Conservation (phyloP, 225 moss, liverwort and hornwort genomes). For the Pseudoscleropodium purum region DNA sequence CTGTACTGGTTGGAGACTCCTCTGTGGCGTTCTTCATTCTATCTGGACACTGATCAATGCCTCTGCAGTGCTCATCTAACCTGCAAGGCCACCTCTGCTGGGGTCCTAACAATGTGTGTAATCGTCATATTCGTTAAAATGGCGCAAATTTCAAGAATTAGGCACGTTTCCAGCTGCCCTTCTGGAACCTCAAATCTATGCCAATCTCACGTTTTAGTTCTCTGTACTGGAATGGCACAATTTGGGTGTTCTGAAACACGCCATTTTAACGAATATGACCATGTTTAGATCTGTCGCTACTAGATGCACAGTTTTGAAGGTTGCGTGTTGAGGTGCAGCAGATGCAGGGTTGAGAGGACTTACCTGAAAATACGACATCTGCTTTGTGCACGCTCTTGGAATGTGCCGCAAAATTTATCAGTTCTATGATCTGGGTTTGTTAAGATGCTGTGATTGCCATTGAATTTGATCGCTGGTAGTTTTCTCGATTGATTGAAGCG, state of each 20-base stretch:
- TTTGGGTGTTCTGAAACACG: not conserved
- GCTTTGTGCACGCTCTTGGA: not conserved
- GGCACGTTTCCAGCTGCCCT: not conserved
- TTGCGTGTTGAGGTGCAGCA: not conserved
- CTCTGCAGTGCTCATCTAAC: not conserved
- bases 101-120: not conserved
- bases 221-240: not conserved
- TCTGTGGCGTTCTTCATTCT: slow-evolving; percentile 6
- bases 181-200: not conserved
- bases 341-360: not conserved
- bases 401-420: not conserved
- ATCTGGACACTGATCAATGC: not conserved
- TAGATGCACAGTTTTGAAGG: not conserved
- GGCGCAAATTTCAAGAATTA: not conserved
- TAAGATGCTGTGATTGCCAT: not conserved
- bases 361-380: not conserved
- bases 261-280: not conserved
- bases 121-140: not conserved
- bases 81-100: not conserved
- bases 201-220: not conserved
- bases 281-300: not conserved
- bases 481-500: not conserved
- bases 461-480: not conserved
- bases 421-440: not conserved
- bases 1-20: not conserved